Conservation (phyloP, 1,139 yeast species). For the Candida sp. region DNA sequence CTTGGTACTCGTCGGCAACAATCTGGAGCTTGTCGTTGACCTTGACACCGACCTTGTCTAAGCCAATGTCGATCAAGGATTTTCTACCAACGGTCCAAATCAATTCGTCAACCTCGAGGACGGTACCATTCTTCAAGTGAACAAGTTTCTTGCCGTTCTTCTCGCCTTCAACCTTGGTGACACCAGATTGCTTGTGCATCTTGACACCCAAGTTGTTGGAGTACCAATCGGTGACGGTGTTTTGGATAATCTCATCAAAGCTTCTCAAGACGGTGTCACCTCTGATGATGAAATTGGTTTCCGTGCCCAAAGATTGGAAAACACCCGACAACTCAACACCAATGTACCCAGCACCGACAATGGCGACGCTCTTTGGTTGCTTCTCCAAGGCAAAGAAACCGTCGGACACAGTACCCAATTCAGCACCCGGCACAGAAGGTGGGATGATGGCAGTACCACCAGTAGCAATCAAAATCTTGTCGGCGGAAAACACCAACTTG, state of each 20-base stretch:
- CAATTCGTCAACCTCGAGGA: constrained; percentile 75
- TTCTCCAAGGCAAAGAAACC: constrained; percentile 82
- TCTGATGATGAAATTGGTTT: constrained; percentile 86
- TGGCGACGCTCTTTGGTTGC: constrained; percentile 92
- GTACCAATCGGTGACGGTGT: constrained; percentile 80
- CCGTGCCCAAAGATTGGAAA: constrained; percentile 86
- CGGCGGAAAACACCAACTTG: constrained; percentile 71
- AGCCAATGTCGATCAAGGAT: constrained; percentile 73
- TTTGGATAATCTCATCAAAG: constrained; percentile 84
- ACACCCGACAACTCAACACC: constrained; percentile 97
- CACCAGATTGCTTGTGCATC: constrained; percentile 70
- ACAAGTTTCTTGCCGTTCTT: constrained; percentile 67
- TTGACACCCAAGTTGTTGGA: constrained; percentile 75
- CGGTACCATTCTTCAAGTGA: constrained; percentile 54
- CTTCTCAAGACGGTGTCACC: constrained; percentile 89
- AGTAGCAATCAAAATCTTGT: constrained; percentile 85
- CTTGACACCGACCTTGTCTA: constrained; percentile 77
- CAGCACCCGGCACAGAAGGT: constrained; percentile 73
- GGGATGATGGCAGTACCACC: constrained; percentile 91
- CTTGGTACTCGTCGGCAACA: constrained; percentile 86
- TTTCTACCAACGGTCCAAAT: constrained; percentile 96
- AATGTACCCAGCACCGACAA: constrained; percentile 98
- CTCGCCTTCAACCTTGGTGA: constrained; percentile 62
- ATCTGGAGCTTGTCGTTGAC: constrained; percentile 62
- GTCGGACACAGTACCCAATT: constrained; percentile 86